phyloP scores from a whole-genome alignment of 257 asterid genomes.

The Primulina tabacum region DNA sequence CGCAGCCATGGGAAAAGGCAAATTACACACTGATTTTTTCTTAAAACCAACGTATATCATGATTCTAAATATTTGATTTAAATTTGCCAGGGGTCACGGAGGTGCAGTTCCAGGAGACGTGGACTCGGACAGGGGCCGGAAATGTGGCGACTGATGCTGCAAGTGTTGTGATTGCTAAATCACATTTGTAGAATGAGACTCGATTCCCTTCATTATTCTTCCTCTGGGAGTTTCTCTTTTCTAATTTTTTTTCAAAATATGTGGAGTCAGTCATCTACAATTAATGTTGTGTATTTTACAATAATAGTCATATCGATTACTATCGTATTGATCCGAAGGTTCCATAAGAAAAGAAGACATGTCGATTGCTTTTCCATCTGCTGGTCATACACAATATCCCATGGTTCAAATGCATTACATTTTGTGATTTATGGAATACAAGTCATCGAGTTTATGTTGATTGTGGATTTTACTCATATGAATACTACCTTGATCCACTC shows the following conservation, averaged over 20 bases:
- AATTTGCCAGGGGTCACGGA: not conserved
- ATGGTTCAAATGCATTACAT: too few species aligned
- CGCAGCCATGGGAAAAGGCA: constrained; percentile 98
- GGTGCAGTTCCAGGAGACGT: not conserved
- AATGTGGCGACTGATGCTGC: not conserved
- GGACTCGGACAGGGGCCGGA: not conserved
- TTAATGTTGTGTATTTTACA: not conserved
- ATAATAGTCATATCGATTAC: not conserved
- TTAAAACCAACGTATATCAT: too few species aligned
- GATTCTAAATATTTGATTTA: too few species aligned
- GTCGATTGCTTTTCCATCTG: not conserved
- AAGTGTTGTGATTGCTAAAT: not conserved
- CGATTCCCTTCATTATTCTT: not conserved
- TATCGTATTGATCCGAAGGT: not conserved
- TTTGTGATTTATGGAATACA: too few species aligned
- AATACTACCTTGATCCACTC: too few species aligned
- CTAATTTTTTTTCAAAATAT: too few species aligned
- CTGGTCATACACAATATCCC: not conserved
- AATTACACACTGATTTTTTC: not conserved
- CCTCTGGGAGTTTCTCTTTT: not conserved
- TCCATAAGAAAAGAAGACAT: not conserved
- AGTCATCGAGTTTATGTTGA: too few species aligned
- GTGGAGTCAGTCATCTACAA: not conserved
- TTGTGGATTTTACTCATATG: too few species aligned
- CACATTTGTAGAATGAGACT: not conserved